These are phyloP conservation scores for Rhizopus sp. DNA, from an alignment of 371 early-diverging fungal species.

Conservation along the genomic window DNA sequence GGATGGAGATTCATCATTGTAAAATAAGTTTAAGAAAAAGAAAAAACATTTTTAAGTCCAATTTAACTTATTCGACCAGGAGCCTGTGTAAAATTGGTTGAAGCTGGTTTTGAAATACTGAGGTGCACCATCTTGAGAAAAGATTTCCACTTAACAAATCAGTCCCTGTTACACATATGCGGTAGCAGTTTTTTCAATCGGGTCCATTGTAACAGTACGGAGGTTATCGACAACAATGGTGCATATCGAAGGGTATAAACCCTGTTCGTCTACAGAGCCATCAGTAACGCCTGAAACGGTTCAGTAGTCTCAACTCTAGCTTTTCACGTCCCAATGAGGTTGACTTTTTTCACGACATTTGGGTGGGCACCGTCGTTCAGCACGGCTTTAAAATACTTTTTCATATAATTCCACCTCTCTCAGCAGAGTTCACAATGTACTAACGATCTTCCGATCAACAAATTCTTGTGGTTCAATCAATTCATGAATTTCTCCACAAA, in stretches of 20 bases:
- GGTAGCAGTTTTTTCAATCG: conserved; percentile 17
- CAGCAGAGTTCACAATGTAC: neutral
- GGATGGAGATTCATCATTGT: conserved; percentile 38
- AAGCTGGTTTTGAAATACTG: neutral
- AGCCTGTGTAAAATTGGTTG: neutral
- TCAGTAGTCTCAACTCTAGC: conserved; percentile 9
- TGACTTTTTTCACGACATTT: conserved; percentile 1
- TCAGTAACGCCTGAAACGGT: too few species aligned
- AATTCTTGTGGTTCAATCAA: too few species aligned
- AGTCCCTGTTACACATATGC: too few species aligned
- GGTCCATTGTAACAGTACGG: conserved; percentile 21
- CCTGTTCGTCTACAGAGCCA: neutral
- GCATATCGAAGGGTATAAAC: neutral
- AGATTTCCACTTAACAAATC: too few species aligned
- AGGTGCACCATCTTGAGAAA: too few species aligned
- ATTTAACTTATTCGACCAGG: neutral
- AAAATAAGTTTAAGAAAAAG: conserved; percentile 17
- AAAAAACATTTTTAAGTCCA: neutral
- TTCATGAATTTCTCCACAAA: too few species aligned
- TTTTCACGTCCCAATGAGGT: neutral
- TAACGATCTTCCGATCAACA: conserved; percentile 1
- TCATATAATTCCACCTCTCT: neutral
- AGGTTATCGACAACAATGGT: neutral
- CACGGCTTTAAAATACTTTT: conserved; percentile 10
- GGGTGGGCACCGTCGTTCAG: neutral